A percentile compares a stretch with the other conserved stretches of the same genome.
Evolutionary conservation across 306 rosid genomes (phyloP).

Genomic region (Calophaca sinica): DNA sequence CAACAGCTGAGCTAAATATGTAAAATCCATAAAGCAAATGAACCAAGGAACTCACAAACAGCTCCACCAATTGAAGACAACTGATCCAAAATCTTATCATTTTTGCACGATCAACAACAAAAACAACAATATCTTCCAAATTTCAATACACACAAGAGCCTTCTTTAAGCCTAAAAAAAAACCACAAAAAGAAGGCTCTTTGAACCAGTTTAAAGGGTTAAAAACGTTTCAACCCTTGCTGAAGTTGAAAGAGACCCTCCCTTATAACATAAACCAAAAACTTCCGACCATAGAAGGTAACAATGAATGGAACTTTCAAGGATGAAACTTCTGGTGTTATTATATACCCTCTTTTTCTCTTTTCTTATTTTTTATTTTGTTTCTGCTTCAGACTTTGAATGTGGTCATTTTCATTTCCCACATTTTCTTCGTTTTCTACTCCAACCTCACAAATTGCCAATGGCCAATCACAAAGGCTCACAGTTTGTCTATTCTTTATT

Average conservation of each 20-base stretch:
- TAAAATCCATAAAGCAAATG: conserved; percentile 88
- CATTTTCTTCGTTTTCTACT: conserved; percentile 52
- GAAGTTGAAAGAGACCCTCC: not conserved
- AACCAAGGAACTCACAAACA: conserved; percentile 71
- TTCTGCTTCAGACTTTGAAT: conserved; percentile 15
- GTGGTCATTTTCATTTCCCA: conserved; percentile 40
- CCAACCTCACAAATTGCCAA: conserved; percentile 19
- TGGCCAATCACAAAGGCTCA: conserved; percentile 34
- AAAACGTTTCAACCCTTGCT: conserved; percentile 39
- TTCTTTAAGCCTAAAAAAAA: conserved; percentile 30
- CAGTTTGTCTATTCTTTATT: conserved; percentile 8
- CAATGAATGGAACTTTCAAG: not conserved
- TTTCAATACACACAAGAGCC: conserved; percentile 37
- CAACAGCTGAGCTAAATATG: conserved; percentile 88
- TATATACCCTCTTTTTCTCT: conserved; percentile 5
- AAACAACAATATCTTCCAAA: not conserved
- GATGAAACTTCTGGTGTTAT: not conserved
- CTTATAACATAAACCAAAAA: not conserved
- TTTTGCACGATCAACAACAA: conserved; percentile 26
- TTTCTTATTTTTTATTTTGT: not conserved
- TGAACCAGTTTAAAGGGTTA: conserved; percentile 36
- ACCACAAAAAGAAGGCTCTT: conserved; percentile 52
- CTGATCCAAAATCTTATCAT: conserved; percentile 75
- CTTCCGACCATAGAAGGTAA: not conserved
- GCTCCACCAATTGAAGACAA: conserved; percentile 67